phyloP scores from a whole-genome alignment of 129 eudicot genomes.

The Kitagawia praeruptora region DNA sequence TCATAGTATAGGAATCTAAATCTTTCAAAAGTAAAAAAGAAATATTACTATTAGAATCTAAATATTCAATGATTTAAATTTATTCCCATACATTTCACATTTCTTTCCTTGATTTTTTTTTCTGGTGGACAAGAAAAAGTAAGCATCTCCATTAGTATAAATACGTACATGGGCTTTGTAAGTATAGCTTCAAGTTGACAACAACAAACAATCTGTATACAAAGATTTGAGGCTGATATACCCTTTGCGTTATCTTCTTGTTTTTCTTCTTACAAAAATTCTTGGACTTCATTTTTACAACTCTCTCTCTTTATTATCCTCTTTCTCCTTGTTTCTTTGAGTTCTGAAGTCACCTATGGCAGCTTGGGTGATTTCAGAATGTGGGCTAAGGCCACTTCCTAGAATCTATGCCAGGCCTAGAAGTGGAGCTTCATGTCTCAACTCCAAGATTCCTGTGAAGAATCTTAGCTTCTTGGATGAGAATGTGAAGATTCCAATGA shows the following conservation, averaged over 20 bases:
- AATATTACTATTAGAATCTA: too few relatives aligned
- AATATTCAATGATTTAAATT: neutral
- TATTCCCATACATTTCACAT: constrained; percentile 3
- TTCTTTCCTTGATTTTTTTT: neutral
- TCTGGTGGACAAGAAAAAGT: neutral
- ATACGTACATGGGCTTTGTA: neutral
- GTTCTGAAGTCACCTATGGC: constrained; percentile 35
- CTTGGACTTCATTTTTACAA: neutral
- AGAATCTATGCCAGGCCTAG: constrained; percentile 37
- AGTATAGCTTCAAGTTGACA: constrained; percentile 2
- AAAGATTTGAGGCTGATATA: neutral
- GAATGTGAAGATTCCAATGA: neutral
- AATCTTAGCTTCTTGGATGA: constrained; percentile 5
- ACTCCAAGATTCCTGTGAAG: neutral
- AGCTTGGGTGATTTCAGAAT: constrained; percentile 65
- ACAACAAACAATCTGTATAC: neutral
- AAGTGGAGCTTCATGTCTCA: constrained; percentile 18
- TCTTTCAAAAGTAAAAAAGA: neutral
- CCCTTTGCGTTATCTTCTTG: neutral
- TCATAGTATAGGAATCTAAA: neutral
- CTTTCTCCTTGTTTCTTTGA: neutral
- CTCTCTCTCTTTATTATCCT: neutral
- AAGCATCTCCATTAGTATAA: neutral
- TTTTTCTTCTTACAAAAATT: neutral
- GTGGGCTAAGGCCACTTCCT: constrained; percentile 48